These are phyloP conservation scores for Capillidium heterosporum DNA, from an alignment of 371 early-diverging fungal genomes.

Conservation along the genomic window DNA sequence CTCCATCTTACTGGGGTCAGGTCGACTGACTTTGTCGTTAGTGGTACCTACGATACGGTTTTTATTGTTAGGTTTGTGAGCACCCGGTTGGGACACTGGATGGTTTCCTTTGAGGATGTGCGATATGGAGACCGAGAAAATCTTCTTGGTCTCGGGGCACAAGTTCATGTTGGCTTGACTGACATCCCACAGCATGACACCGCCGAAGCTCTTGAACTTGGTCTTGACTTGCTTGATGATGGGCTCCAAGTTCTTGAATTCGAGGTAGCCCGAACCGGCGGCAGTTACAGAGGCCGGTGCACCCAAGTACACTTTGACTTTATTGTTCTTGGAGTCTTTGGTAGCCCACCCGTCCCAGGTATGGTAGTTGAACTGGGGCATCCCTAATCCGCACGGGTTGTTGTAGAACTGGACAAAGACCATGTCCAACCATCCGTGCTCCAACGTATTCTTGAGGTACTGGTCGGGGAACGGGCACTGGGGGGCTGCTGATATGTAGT, in stretches of 20 bases:
- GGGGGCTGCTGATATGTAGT: slow-evolving; percentile 49
- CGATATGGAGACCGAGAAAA: slow-evolving; percentile 1
- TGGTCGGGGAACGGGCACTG: slow-evolving; percentile 47
- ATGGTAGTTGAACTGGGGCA: slow-evolving; percentile 29
- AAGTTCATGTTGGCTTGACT: slow-evolving; percentile 7
- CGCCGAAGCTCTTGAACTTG: slow-evolving; percentile 29
- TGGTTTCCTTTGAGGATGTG: slow-evolving; percentile 2
- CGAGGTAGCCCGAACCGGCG: slow-evolving; percentile 30
- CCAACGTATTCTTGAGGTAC: slow-evolving; percentile 10
- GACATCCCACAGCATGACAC: slow-evolving; percentile 52
- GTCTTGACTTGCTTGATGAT: slow-evolving; percentile 16
- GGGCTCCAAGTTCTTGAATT: slow-evolving; percentile 15
- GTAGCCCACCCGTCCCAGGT: slow-evolving; percentile 38
- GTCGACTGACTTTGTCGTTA: background rate
- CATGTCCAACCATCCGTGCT: slow-evolving; percentile 15
- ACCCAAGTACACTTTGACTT: slow-evolving; percentile 36
- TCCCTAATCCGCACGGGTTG: slow-evolving; percentile 31
- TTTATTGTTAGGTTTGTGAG: background rate
- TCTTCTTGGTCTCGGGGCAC: background rate
- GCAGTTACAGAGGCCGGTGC: slow-evolving; percentile 37
- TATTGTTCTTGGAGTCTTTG: slow-evolving; percentile 26
- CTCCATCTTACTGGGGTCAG: background rate
- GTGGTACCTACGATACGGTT: background rate
- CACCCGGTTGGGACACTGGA: background rate
- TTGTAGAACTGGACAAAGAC: slow-evolving; percentile 58